phyloP scores from a whole-genome alignment of 306 rosid genomes.

The Vigna reflexopilosa region DNA sequence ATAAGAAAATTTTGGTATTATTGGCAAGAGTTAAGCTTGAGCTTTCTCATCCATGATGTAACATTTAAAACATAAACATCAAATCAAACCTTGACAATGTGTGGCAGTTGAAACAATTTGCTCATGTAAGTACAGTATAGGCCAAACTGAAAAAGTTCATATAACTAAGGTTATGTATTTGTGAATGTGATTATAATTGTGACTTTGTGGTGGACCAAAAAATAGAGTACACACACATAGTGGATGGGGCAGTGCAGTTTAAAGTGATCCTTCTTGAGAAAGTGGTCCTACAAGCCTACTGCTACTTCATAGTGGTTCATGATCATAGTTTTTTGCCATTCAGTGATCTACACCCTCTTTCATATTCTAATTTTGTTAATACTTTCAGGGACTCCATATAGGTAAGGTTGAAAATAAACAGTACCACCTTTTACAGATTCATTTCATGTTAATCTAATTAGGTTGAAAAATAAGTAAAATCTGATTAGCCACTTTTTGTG shows the following conservation, averaged over 20 bases:
- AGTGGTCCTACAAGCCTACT: constrained; percentile 60
- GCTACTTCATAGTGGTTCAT: constrained; percentile 26
- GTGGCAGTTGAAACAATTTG: constrained; percentile 15
- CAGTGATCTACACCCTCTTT: constrained; percentile 13
- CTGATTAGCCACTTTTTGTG: too few relatives aligned
- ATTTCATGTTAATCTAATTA: too few relatives aligned
- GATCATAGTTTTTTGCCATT: constrained; percentile 41
- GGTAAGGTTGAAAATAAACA: neutral
- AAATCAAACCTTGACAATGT: constrained; percentile 22
- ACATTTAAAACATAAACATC: constrained; percentile 38
- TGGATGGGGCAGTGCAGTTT: constrained; percentile 36
- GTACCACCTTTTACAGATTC: neutral
- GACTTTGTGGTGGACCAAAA: constrained; percentile 60
- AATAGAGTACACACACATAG: constrained; percentile 15
- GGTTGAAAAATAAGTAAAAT: too few relatives aligned
- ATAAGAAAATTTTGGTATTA: neutral
- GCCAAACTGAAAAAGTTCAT: constrained; percentile 14
- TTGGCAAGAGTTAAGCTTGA: constrained; percentile 18
- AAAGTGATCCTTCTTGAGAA: constrained; percentile 46
- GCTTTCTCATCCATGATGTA: constrained; percentile 14
- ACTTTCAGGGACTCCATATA: neutral
- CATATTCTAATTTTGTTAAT: neutral
- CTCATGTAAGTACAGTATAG: constrained; percentile 37
- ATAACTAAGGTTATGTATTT: constrained; percentile 7
- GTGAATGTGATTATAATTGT: constrained; percentile 39